Base-by-base conservation (phyloP, 1,139 yeast genomes). In the Saccharomycopsis crataegensis region DNA sequence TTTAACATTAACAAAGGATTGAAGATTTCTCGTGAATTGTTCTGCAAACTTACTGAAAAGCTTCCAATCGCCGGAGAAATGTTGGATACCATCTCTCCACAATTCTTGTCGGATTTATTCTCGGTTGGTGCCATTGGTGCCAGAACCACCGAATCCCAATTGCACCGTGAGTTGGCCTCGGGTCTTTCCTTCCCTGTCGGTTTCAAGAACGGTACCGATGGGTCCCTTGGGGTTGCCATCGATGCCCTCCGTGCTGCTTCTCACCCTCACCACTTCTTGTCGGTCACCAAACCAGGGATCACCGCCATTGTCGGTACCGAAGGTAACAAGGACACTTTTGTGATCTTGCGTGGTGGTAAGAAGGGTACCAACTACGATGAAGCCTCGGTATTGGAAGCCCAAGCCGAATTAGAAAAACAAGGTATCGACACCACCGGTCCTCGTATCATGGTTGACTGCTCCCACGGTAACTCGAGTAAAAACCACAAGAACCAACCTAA, bases 121-220 rank as follows among this genome's bases (percentile, higher is more conserved):
- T 85, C 95, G 37, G 80, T 91, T 49, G 98, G 97, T 64, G 98
- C 98, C 57, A 90, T 91, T 68, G 98, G 98, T 64, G 98, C 98
- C 56, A 84, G 98, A 75, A 91, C 98, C 52, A 91, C 98, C 46
- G 98, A 91, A 72, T 89, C 96, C 40, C 98, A 91, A 73, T 80
- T 91, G 59, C 98, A 91, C 71, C 85, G 98, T 70, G 98, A 91
- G 69, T 79, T 91, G 63, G 96, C 97, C 9, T 89, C 96, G 2
- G 98, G 97, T 43, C 76, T 91, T 50, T 86, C 96, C 14, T 91
- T 91, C 89, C 98, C 98, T 50, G 88, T 91, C 53, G 98, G 98
- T 48, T 91, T 91, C 83, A 91, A 91, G 70, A 91, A 91, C 67
- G 97, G 97, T 66, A 91, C 98, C 43, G 97, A 91, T 67, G 98